These are phyloP conservation scores for Colletotrichum zoysiae DNA, from an alignment of 2,329 filamentous ascomycete genomes.

Conservation along the genomic window DNA sequence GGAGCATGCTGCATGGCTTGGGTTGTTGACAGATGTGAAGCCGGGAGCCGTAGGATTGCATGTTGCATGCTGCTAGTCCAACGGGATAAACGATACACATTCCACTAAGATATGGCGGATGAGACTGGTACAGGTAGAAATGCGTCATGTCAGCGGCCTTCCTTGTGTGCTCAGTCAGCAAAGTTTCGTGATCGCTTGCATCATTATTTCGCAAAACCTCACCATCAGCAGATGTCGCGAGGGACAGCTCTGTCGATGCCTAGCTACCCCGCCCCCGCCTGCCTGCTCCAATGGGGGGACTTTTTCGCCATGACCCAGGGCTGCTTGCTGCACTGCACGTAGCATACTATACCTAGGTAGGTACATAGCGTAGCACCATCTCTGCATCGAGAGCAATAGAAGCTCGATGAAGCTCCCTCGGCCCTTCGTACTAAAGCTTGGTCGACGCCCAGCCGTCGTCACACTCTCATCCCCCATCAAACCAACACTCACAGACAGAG, in stretches of 20 bases:
- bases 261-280: slow-evolving; percentile 33
- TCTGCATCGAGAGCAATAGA: not conserved
- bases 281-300: slow-evolving; percentile 20
- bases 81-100: not conserved
- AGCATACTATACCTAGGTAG: not conserved
- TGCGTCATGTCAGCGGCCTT: slow-evolving; percentile 15
- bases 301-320: slow-evolving; percentile 19
- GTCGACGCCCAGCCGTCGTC: slow-evolving; percentile 21
- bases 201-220: slow-evolving; percentile 32
- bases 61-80: not conserved
- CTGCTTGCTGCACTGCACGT: not conserved
- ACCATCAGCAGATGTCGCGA: not conserved
- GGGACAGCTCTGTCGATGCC: not conserved
- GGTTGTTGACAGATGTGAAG: not conserved
- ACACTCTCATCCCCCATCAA: not conserved
- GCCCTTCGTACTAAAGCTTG: slow-evolving; percentile 31
- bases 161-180: slow-evolving; percentile 27
- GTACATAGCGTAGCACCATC: too few species aligned
- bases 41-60: slow-evolving; percentile 16
- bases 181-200: slow-evolving; percentile 30
- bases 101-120: not conserved
- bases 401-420: slow-evolving; percentile 37
- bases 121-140: not conserved
- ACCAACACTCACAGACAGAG: not conserved
- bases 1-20: slow-evolving; percentile 8